Conservation (phyloP, 108 stramenopile genomes). For the Aurantiochytrium sp. region DNA sequence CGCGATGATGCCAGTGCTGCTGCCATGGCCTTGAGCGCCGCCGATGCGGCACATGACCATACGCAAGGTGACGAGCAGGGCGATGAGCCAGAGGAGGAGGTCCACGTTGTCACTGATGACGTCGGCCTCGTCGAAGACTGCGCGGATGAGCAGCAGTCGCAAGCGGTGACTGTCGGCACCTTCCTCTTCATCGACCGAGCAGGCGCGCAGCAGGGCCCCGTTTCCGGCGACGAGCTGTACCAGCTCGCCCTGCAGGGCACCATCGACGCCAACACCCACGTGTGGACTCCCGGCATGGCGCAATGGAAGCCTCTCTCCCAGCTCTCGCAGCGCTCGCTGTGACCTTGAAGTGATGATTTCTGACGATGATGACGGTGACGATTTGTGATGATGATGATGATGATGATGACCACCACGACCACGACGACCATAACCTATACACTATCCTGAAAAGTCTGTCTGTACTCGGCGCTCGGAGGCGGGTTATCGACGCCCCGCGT, state of each 20-base stretch:
- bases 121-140: not conserved
- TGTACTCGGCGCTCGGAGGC: too few species aligned
- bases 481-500: too few species aligned
- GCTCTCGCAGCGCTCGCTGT: not conserved
- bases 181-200: not conserved
- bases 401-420: too few species aligned
- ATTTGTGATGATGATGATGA: too few species aligned
- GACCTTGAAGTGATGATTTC: too few species aligned
- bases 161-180: not conserved
- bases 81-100: not conserved
- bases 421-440: too few species aligned
- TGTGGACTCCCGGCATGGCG: conserved; percentile 7
- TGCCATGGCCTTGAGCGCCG: too few species aligned
- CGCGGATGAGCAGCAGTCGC: not conserved
- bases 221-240: not conserved
- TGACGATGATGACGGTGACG: too few species aligned
- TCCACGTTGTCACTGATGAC: not conserved
- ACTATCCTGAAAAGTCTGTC: too few species aligned
- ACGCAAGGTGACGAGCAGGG: too few species aligned
- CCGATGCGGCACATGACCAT: too few species aligned
- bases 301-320: not conserved
- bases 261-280: not conserved
- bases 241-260: not conserved
- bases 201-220: not conserved
- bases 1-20: too few species aligned